A percentile compares a stretch with the other conserved stretches of the same genome.
phyloP scores from a whole-genome alignment of 2,329 filamentous ascomycete species.

The Xylaria sp. region DNA sequence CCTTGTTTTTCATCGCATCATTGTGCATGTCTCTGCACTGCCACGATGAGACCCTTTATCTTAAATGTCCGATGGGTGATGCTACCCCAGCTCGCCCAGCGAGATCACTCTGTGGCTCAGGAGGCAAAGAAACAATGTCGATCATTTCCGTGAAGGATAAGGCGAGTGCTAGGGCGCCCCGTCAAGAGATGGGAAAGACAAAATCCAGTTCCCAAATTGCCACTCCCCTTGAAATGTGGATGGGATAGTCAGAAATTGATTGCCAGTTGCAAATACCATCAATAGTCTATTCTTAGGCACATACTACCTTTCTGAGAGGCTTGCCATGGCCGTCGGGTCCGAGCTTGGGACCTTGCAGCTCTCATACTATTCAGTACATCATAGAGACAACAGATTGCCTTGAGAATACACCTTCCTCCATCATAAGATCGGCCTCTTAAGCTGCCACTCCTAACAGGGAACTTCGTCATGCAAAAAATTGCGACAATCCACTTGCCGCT shows the following conservation, averaged over 20 bases:
- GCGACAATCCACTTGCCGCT: slow-evolving; percentile 26
- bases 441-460: slow-evolving; percentile 17
- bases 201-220: slow-evolving; percentile 12
- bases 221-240: slow-evolving; percentile 22
- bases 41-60: slow-evolving; percentile 34
- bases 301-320: slow-evolving; percentile 13
- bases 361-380: slow-evolving; percentile 4
- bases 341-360: slow-evolving; percentile 26
- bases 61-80: slow-evolving; percentile 32
- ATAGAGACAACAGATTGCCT: slow-evolving; percentile 20
- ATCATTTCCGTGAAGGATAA: slow-evolving; percentile 30
- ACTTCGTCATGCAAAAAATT: slow-evolving; percentile 19
- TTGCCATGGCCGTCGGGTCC: slow-evolving; percentile 11
- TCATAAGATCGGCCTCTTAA: slow-evolving; percentile 31
- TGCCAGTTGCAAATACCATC: too few species aligned
- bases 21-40: slow-evolving; percentile 37
- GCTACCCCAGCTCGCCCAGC: slow-evolving; percentile 34
- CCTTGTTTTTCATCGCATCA: slow-evolving; percentile 34
- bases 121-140: slow-evolving; percentile 23
- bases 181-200: background rate
- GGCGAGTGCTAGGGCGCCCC: slow-evolving; percentile 12
- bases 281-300: slow-evolving; percentile 28
- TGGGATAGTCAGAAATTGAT: slow-evolving; percentile 13
- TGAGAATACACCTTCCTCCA: slow-evolving; percentile 9
- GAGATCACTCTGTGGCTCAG: slow-evolving; percentile 14